Base-by-base conservation (phyloP, 78 protist genomes). In the Chrysochromulina parva region DNA sequence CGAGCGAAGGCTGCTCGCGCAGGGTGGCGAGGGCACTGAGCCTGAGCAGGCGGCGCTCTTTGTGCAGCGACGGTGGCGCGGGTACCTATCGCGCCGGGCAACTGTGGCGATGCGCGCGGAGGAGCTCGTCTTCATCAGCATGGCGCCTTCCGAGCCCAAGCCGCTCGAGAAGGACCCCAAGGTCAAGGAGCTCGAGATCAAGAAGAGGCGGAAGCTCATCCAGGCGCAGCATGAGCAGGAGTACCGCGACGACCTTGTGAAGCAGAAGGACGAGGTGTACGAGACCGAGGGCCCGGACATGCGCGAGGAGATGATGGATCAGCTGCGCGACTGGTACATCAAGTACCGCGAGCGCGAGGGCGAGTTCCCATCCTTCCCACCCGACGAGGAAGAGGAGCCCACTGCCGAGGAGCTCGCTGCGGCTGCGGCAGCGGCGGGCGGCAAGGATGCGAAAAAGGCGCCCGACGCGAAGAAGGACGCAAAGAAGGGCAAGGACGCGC, bases 61-160 rank as follows among this genome's bases (percentile, higher is more conserved):
- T n/a, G 74, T 94, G 28, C 94, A 92, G 87, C 38, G 48, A 66
- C 9, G 3, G 2, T 89, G 74, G 57, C 55, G 78, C 48, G 90
- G 94, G 80, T 85, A 7, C 59, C 9, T 26, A 48, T 2, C 91
- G 19, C 76, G 93, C 17, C 1, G 47, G 60, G 0, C 0, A n/a
- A 38, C 85, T 19, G 20, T 5, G 50, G 1, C 20, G 16, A 17
- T 86, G 60, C 86, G 91, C 7, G 88, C 19, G 57, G 92, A 94
- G 88, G 96, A 94, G 93, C 80, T 90, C 22, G 90, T 88, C 54
- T 94, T 94, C 66, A 57, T 94, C 57, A 94, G 96, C 38, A 82
- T 82, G 88, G 88, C 65, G 67, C 88, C 67, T 50, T 53, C 88
- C 19, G 19, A 2, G 67, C 69, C 50, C 38, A 19, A 9, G 19